Percentiles rank a stretch among this genome's conserved stretches.
phyloP scores from a whole-genome alignment of 179 eudicot species.

The Monotropa hypopitys region DNA sequence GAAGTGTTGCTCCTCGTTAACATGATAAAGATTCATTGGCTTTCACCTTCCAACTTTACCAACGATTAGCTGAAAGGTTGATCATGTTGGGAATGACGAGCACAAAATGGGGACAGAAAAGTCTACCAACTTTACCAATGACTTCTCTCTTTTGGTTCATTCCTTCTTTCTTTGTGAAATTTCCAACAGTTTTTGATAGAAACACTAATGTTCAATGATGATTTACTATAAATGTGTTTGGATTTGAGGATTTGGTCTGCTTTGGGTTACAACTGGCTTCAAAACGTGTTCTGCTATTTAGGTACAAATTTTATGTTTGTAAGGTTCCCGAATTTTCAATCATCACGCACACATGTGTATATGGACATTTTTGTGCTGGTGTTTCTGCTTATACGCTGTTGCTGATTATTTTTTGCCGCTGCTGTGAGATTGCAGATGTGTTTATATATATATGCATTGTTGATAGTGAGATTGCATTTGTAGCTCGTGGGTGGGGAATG shows the following conservation, averaged over 20 bases:
- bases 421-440: too few relatives aligned
- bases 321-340: not conserved
- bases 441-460: too few relatives aligned
- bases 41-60: not conserved
- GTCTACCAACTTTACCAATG: too few relatives aligned
- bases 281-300: not conserved
- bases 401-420: too few relatives aligned
- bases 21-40: not conserved
- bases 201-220: not conserved
- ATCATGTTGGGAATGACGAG: not conserved
- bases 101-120: not conserved
- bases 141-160: too few relatives aligned
- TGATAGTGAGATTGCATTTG: too few relatives aligned
- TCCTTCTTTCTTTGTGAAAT: too few relatives aligned
- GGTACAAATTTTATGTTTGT: not conserved
- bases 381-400: too few relatives aligned
- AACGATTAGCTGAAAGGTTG: not conserved
- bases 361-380: too few relatives aligned
- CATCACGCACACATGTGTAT: too few relatives aligned
- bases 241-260: not conserved
- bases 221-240: not conserved
- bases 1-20: not conserved
- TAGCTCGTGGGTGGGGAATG: too few relatives aligned
- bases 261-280: too few relatives aligned
- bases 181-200: not conserved